phyloP scores from a whole-genome alignment of 768 basidiomycete genomes.

The Tulasnella sp. region DNA sequence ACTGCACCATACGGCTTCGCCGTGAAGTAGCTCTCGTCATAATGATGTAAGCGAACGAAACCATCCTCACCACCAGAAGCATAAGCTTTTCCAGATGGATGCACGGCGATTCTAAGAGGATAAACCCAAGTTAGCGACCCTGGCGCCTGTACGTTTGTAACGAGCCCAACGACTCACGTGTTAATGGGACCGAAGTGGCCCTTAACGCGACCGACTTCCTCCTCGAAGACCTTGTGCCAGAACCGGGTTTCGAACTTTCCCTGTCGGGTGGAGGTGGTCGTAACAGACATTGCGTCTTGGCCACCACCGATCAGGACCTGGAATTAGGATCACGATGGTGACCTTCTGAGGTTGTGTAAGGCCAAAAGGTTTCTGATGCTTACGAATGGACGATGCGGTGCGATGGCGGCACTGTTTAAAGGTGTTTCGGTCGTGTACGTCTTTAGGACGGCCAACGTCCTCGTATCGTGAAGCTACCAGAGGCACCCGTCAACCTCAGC shows the following conservation, averaged over 20 bases:
- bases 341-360: not conserved
- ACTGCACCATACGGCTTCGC: conserved; percentile 85
- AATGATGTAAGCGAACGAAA: conserved; percentile 83
- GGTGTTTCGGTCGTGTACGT: conserved; percentile 90
- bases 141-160: too few relatives aligned
- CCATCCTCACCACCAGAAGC: conserved; percentile 97
- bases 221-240: conserved; percentile 95
- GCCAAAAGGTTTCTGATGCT: not conserved
- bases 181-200: conserved; percentile 96
- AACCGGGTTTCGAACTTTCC: conserved; percentile 98
- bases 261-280: conserved; percentile 84
- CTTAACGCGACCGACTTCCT: conserved; percentile 93
- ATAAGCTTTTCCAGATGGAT: conserved; percentile 78
- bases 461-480: conserved; percentile 74
- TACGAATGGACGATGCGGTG: conserved; percentile 77
- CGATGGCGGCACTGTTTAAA: conserved; percentile 82
- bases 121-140: not conserved
- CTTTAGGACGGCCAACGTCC: conserved; percentile 82
- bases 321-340: not conserved
- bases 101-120: conserved; percentile 67
- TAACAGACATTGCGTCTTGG: conserved; percentile 95
- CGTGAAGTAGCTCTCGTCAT: conserved; percentile 89
- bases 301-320: conserved; percentile 90
- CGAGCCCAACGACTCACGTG: conserved; percentile 84
- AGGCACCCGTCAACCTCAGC: too few relatives aligned